Conservation (phyloP, 306 rosid species). For the Hippophae gyantsensis region DNA sequence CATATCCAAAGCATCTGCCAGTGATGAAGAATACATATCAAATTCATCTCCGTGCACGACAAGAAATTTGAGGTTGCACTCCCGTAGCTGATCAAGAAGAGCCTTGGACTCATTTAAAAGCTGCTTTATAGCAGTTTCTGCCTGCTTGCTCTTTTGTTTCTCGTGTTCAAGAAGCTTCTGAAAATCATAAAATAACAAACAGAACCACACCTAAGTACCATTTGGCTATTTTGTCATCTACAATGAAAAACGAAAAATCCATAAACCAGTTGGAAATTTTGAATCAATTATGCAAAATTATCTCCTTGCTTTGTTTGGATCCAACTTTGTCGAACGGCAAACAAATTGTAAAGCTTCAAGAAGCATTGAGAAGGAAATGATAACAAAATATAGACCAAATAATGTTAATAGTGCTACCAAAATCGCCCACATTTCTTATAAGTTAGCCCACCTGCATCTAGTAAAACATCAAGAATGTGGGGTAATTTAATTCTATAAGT, state of each 20-base stretch:
- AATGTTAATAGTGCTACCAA: no score
- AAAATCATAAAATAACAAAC: constrained; percentile 5
- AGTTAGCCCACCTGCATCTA: no score
- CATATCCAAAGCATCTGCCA: constrained; percentile 37
- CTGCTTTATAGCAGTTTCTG: constrained; percentile 38
- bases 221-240: constrained; percentile 11
- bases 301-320: no score
- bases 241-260: neutral
- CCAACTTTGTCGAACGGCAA: no score
- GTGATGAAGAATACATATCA: constrained; percentile 33
- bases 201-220: constrained; percentile 9
- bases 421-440: no score
- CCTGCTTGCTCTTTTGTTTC: constrained; percentile 46
- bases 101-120: constrained; percentile 47
- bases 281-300: no score
- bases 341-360: no score
- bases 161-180: constrained; percentile 55
- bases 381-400: no score
- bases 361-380: no score
- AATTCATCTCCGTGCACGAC: constrained; percentile 24
- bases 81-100: constrained; percentile 56
- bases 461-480: no score
- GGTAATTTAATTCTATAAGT: no score
- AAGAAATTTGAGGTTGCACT: constrained; percentile 46
- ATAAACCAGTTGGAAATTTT: no score